Conservation (phyloP, 495 filamentous ascomycete species). For the Immersiella caudata region DNA sequence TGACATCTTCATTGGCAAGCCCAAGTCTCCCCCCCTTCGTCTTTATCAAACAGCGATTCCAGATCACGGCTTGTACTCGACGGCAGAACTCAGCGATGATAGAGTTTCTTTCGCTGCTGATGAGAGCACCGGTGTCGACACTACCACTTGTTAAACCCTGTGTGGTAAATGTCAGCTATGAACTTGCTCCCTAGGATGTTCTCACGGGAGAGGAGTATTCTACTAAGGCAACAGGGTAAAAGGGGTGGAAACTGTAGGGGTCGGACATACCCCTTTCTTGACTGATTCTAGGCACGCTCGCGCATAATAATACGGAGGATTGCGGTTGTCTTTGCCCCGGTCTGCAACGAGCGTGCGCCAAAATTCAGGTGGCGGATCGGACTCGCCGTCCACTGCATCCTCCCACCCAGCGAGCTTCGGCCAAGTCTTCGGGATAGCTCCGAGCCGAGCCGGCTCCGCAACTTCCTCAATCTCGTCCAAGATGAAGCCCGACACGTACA, state of each 20-base stretch:
- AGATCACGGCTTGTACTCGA: slow-evolving; percentile 46
- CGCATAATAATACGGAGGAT: slow-evolving; percentile 41
- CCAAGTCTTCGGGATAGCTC: background rate
- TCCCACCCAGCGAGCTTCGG: slow-evolving; percentile 27
- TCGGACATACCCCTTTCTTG: no score
- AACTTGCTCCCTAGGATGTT: no score
- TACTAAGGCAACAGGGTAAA: no score
- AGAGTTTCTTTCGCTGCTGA: slow-evolving; percentile 39
- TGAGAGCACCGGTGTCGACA: slow-evolving; percentile 42
- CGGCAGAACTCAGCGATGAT: slow-evolving; percentile 44
- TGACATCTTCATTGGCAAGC: slow-evolving; percentile 24
- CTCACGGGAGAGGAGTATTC: no score
- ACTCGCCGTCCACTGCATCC: background rate
- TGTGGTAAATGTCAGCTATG: no score
- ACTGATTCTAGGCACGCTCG: slow-evolving; percentile 31
- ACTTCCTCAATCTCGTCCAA: slow-evolving; percentile 36
- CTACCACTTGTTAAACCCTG: slow-evolving; percentile 30
- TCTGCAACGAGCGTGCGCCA: slow-evolving; percentile 51
- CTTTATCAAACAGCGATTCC: slow-evolving; percentile 40
- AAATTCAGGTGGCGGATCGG: slow-evolving; percentile 27
- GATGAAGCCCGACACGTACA: slow-evolving; percentile 42
- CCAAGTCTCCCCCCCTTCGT: slow-evolving; percentile 33
- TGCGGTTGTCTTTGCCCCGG: slow-evolving; percentile 37
- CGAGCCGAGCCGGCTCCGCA: background rate
- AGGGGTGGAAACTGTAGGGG: no score